Evolutionary conservation across 306 rosid species (phyloP).

Genomic region (Vachellia pachyceras): DNA sequence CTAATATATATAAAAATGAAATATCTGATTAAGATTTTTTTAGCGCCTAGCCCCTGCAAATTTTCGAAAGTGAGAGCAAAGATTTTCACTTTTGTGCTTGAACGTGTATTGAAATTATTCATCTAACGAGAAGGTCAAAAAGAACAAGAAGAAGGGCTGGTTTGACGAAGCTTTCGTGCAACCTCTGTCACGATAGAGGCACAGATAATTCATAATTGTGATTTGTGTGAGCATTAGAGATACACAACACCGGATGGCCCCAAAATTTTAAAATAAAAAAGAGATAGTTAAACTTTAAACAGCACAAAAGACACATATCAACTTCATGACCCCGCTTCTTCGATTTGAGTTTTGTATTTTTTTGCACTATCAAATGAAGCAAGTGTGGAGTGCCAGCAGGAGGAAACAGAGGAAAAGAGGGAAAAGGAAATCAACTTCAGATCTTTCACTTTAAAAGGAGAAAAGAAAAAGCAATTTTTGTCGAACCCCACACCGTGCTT

Average conservation of each 20-base stretch:
- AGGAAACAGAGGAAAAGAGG: background rate
- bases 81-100: background rate
- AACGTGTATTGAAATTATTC: background rate
- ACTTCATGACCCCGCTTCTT: conserved; percentile 44
- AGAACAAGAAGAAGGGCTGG: background rate
- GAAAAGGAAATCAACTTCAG: conserved; percentile 25
- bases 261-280: background rate
- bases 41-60: background rate
- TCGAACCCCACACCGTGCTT: conserved; percentile 39
- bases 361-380: conserved; percentile 40
- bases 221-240: conserved; percentile 25
- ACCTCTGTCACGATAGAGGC: background rate
- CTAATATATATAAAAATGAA: background rate
- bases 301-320: background rate
- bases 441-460: conserved; percentile 25
- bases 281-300: background rate
- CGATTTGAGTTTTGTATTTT: conserved; percentile 36
- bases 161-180: conserved; percentile 26
- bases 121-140: background rate
- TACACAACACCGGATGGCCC: background rate
- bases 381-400: conserved; percentile 39
- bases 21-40: background rate
- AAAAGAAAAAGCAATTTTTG: conserved; percentile 31
- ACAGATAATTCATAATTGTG: background rate
- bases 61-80: background rate